Conservation (phyloP, 2,329 filamentous ascomycete species). For the Talaromyces sp. region DNA sequence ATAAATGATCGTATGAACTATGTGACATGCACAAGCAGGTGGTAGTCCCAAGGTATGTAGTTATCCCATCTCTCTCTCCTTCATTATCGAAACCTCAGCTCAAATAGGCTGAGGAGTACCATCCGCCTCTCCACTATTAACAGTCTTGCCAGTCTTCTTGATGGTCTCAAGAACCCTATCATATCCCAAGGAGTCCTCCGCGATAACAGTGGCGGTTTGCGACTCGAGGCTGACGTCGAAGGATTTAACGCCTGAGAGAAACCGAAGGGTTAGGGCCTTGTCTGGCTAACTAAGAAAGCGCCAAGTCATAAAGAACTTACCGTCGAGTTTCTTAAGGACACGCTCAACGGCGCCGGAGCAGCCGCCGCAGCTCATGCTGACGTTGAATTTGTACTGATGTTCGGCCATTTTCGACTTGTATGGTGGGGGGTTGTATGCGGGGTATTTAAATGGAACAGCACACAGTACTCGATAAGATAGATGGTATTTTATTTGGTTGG, state of each 20-base stretch:
- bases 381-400: conserved; percentile 93
- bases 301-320: conserved; percentile 50
- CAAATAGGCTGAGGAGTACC: conserved; percentile 39
- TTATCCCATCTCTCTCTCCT: no score
- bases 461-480: no score
- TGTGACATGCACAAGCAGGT: neutral
- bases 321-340: conserved; percentile 86
- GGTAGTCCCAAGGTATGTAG: neutral
- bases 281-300: neutral
- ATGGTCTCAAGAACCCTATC: conserved; percentile 82
- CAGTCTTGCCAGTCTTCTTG: conserved; percentile 91
- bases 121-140: conserved; percentile 61
- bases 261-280: neutral
- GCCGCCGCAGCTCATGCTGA: conserved; percentile 91
- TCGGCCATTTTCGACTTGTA: conserved; percentile 57
- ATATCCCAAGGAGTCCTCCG: conserved; percentile 68
- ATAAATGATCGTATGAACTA: neutral
- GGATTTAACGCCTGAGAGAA: conserved; percentile 68
- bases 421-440: neutral
- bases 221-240: conserved; percentile 84
- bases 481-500: no score
- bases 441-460: neutral
- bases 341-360: conserved; percentile 93
- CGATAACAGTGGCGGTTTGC: conserved; percentile 75
- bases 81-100: neutral